Evolutionary conservation across 257 asterid genomes (phyloP).

Genomic region (Solanum chmielewskii): DNA sequence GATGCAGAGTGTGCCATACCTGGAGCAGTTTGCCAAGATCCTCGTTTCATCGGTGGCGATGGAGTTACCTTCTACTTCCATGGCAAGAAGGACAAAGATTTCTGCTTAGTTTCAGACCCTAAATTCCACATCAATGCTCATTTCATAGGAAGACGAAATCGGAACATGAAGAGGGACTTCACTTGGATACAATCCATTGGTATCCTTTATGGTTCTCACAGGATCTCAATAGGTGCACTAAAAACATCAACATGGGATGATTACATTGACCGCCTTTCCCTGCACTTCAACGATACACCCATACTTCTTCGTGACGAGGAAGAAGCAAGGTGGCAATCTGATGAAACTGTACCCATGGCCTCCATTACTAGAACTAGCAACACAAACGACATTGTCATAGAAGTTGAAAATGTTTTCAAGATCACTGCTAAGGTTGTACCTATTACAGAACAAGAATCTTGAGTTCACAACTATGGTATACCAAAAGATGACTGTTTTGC

Average conservation of each 20-base stretch:
- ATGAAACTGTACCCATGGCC: background rate
- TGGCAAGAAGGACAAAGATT: background rate
- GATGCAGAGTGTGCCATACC: background rate
- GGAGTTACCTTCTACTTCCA: background rate
- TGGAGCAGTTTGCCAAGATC: background rate
- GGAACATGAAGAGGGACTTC: conserved; percentile 3
- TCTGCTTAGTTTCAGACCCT: background rate
- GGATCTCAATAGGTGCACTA: background rate
- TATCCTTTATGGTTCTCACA: background rate
- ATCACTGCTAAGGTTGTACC: conserved; percentile 11
- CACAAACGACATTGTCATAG: background rate
- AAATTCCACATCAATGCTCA: conserved; percentile 4
- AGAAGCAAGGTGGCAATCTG: background rate
- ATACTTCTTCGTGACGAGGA: background rate
- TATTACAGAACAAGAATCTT: conserved; percentile 7
- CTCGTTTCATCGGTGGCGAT: background rate
- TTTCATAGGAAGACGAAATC: conserved; percentile 6
- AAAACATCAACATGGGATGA: conserved; percentile 3
- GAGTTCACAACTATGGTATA: conserved; percentile 8
- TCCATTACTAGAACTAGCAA: background rate
- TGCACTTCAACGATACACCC: background rate
- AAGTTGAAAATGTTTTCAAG: conserved; percentile 1
- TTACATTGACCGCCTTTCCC: background rate
- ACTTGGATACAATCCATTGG: conserved; percentile 11
- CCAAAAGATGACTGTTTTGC: conserved; percentile 6